A percentile compares a stretch with the other conserved stretches of the same genome.
Conservation (phyloP, 805 yeast genomes). For the Candida ortonii region DNA sequence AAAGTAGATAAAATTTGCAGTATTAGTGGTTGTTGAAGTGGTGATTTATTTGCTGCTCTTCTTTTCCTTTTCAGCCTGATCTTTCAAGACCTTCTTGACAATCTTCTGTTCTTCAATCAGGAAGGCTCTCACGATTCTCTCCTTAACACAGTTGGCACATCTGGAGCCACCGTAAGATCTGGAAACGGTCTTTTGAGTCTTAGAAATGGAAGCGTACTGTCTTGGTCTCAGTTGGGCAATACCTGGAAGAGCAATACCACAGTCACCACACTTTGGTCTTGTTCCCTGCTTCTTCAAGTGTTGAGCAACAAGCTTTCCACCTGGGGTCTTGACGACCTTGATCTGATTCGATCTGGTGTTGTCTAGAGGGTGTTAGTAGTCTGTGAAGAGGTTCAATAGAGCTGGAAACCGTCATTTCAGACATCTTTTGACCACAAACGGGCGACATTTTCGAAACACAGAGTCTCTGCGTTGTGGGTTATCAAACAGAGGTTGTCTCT, state of each 20-base stretch:
- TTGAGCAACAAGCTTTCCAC: conserved; percentile 98
- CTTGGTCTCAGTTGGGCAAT: conserved; percentile 96
- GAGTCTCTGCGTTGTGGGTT: too few relatives aligned
- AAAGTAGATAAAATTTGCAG: conserved; percentile 7
- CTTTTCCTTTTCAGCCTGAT: conserved; percentile 86
- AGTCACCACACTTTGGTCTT: conserved; percentile 87
- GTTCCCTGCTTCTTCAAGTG: conserved; percentile 91
- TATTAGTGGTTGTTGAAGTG: conserved; percentile 4
- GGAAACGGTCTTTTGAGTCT: conserved; percentile 96
- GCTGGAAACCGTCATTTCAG: neutral
- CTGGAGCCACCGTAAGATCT: conserved; percentile 99
- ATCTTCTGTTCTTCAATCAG: conserved; percentile 99
- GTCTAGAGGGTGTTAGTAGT: conserved; percentile 50
- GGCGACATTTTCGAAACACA: too few relatives aligned
- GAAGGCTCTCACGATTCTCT: conserved; percentile 99
- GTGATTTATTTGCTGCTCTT: conserved; percentile 40
- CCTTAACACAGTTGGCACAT: conserved; percentile 98
- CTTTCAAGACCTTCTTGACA: conserved; percentile 98
- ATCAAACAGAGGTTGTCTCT: too few relatives aligned
- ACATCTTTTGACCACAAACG: neutral
- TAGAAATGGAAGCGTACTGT: conserved; percentile 91
- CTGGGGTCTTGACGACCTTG: conserved; percentile 99
- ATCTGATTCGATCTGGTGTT: conserved; percentile 99
- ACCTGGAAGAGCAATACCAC: conserved; percentile 66
- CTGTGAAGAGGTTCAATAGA: too few relatives aligned